Conservation (phyloP, 345 rosid species). For the Populus davidiana region DNA sequence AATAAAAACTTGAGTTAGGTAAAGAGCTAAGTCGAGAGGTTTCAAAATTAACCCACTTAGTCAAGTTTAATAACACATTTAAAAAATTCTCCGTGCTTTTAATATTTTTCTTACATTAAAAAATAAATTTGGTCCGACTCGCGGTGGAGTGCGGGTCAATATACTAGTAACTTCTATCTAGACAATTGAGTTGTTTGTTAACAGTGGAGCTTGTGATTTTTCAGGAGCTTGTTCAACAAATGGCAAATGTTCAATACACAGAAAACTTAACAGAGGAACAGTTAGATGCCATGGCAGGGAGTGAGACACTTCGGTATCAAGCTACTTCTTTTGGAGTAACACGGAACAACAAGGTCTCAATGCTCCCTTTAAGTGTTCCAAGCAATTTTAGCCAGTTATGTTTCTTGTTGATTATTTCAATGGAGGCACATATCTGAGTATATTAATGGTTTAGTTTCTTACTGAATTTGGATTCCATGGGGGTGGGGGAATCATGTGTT, state of each 20-base stretch:
- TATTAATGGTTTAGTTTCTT: background rate
- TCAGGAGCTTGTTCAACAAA: constrained; percentile 97
- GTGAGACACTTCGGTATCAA: constrained; percentile 94
- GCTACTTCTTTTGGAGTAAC: constrained; percentile 91
- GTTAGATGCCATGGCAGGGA: constrained; percentile 99
- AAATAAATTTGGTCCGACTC: too few relatives aligned
- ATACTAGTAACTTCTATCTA: background rate
- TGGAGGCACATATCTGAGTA: background rate
- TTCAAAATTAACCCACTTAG: too few relatives aligned
- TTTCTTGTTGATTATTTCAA: background rate
- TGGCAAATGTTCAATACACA: constrained; percentile 98
- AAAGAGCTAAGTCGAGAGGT: too few relatives aligned
- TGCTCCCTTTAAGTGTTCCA: background rate
- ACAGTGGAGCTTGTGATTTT: constrained; percentile 23
- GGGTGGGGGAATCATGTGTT: background rate
- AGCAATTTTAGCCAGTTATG: background rate
- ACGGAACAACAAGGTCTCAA: constrained; percentile 83
- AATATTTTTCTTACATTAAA: too few relatives aligned
- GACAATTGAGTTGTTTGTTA: constrained; percentile 12
- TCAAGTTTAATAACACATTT: too few relatives aligned
- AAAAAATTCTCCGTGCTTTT: too few relatives aligned
- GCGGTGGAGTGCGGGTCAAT: too few relatives aligned
- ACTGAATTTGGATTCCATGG: background rate
- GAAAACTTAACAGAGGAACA: constrained; percentile 99
- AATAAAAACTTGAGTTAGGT: too few relatives aligned